Evolutionary conservation across 331 rosid genomes (phyloP).

Genomic region (Acacia concinna): DNA sequence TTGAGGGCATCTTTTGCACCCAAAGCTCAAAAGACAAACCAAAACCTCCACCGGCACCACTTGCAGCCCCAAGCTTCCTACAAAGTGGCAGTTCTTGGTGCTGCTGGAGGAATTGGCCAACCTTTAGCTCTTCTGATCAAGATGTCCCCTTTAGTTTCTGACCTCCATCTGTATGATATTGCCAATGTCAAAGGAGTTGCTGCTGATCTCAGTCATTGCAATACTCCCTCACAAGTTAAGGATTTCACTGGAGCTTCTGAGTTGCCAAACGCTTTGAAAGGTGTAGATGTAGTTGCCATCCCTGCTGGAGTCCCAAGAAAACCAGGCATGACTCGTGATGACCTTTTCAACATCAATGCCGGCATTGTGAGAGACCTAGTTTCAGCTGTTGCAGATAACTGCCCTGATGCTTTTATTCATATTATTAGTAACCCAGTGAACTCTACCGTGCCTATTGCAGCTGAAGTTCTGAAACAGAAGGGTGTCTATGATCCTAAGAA

Average conservation of each 20-base stretch:
- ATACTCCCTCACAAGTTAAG: conserved; percentile 62
- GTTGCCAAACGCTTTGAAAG: conserved; percentile 64
- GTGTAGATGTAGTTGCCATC: conserved; percentile 79
- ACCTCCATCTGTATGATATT: conserved; percentile 81
- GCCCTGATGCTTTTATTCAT: conserved; percentile 71
- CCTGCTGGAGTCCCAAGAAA: conserved; percentile 99
- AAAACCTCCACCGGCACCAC: conserved; percentile 25
- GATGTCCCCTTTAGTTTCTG: conserved; percentile 69
- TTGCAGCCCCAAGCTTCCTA: conserved; percentile 80
- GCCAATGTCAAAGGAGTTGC: conserved; percentile 97
- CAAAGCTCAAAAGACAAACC: conserved; percentile 56
- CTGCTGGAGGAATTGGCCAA: conserved; percentile 93
- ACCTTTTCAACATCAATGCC: conserved; percentile 83
- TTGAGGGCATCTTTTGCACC: conserved; percentile 52
- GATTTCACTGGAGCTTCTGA: conserved; percentile 72
- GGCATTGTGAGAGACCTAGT: conserved; percentile 61
- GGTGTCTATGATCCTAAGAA: conserved; percentile 74
- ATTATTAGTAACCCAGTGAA: conserved; percentile 69
- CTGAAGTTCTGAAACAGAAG: conserved; percentile 61
- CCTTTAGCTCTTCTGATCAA: conserved; percentile 62
- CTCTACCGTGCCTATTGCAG: conserved; percentile 82
- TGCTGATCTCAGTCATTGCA: conserved; percentile 79
- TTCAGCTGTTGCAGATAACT: conserved; percentile 66
- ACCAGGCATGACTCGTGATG: conserved; percentile 98
- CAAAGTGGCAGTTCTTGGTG: conserved; percentile 93